These are phyloP conservation scores for Mycosarcoma mackinlayi DNA, from an alignment of 1,284 basidiomycete genomes.

Conservation along the genomic window DNA sequence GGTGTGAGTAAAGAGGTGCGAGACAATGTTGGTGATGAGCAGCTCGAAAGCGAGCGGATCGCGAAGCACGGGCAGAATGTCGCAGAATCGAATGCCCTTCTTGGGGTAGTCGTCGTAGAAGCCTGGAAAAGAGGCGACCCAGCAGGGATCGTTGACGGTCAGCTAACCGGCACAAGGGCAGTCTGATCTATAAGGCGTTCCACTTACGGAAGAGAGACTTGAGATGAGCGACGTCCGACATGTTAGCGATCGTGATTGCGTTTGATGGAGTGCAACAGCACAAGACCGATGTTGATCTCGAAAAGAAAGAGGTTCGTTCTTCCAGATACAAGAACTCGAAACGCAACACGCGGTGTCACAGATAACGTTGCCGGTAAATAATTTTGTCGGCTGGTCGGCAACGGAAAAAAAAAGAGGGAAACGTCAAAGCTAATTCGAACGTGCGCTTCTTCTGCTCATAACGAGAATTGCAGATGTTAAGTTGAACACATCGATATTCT, in stretches of 20 bases:
- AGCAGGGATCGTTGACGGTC: not conserved
- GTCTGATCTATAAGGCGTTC: no score
- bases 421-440: not conserved
- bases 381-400: slow-evolving; percentile 12
- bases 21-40: slow-evolving; percentile 87
- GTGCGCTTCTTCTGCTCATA: not conserved
- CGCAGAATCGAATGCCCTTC: slow-evolving; percentile 66
- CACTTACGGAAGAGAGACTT: slow-evolving; percentile 58
- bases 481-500: no score
- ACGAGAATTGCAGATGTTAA: no score
- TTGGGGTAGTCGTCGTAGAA: slow-evolving; percentile 68
- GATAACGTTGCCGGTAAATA: not conserved
- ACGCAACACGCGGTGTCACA: no score
- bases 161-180: no score
- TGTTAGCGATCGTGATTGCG: slow-evolving; percentile 26
- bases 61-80: slow-evolving; percentile 67
- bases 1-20: slow-evolving; percentile 83
- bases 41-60: slow-evolving; percentile 71
- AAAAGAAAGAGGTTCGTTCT: no score
- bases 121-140: slow-evolving; percentile 14
- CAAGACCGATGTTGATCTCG: slow-evolving; percentile 9
- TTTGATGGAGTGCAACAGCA: no score
- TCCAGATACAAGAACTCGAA: no score
- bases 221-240: slow-evolving; percentile 60
- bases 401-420: slow-evolving; percentile 4